Evolutionary conservation across 768 basidiomycete species (phyloP).

Genomic region (Mycena galericulata): DNA sequence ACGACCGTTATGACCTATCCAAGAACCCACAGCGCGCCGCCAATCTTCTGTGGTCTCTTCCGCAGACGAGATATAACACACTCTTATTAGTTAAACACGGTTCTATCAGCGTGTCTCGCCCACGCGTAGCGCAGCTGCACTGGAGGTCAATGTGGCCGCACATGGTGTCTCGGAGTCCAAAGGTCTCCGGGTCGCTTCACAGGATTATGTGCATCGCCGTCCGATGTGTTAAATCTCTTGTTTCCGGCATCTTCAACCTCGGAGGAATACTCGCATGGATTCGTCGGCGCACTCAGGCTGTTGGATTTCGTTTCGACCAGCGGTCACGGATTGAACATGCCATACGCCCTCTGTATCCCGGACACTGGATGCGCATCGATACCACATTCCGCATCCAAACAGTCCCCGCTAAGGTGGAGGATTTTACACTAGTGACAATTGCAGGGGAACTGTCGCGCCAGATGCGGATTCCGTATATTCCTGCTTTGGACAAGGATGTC

Average conservation of each 20-base stretch:
- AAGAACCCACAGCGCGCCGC: background rate
- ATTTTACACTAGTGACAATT: background rate
- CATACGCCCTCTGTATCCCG: background rate
- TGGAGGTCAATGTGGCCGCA: background rate
- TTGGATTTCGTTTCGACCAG: background rate
- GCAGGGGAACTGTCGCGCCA: background rate
- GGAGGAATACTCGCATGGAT: background rate
- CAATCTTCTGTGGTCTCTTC: background rate
- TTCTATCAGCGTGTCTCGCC: background rate
- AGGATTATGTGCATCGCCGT: background rate
- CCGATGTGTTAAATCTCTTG: background rate
- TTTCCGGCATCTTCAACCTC: background rate
- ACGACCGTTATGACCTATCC: background rate
- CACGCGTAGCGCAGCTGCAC: background rate
- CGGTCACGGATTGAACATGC: background rate
- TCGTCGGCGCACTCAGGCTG: background rate
- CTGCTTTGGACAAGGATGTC: background rate
- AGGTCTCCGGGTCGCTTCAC: background rate
- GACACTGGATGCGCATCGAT: slow-evolving; percentile 4
- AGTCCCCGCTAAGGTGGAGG: background rate
- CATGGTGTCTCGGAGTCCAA: background rate
- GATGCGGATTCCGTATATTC: background rate
- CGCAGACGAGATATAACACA: background rate
- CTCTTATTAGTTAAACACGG: background rate
- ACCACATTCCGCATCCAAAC: background rate